phyloP scores from a whole-genome alignment of 306 rosid genomes.

The Casuarina equisetifolia region DNA sequence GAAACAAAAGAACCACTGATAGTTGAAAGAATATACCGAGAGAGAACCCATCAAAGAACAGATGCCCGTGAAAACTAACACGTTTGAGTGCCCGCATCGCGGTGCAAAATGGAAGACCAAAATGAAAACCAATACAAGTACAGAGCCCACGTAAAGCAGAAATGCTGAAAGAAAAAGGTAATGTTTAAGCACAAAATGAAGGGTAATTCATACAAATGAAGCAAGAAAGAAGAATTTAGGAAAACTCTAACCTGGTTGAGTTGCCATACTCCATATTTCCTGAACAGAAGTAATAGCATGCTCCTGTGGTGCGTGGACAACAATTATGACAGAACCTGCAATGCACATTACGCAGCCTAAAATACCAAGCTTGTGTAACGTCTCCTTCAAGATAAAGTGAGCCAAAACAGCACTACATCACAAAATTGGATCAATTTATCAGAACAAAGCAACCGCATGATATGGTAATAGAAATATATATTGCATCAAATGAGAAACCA shows the following conservation, averaged over 20 bases:
- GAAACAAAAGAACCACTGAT: constrained; percentile 11
- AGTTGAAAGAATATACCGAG: constrained; percentile 48
- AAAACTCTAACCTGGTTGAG: constrained; percentile 69
- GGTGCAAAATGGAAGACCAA: constrained; percentile 77
- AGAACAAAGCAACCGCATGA: constrained; percentile 11
- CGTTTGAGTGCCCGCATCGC: constrained; percentile 71
- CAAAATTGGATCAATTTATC: constrained; percentile 19
- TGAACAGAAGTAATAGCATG: constrained; percentile 62
- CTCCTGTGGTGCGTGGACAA: constrained; percentile 77
- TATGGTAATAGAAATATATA: constrained; percentile 17
- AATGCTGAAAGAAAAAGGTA: constrained; percentile 55
- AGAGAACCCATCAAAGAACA: constrained; percentile 95
- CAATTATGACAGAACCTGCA: constrained; percentile 66
- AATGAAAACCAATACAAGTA: constrained; percentile 65
- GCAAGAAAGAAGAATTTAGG: constrained; percentile 3
- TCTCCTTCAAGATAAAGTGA: constrained; percentile 76
- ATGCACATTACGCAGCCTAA: constrained; percentile 88
- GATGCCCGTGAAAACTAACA: constrained; percentile 73
- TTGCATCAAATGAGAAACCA: constrained; percentile 9
- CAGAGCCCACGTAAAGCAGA: constrained; percentile 65
- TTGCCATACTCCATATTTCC: constrained; percentile 84
- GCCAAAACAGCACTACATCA: constrained; percentile 78
- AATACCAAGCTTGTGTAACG: constrained; percentile 65
- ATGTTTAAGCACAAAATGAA: constrained; percentile 23
- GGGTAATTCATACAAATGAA: constrained; percentile 3